Evolutionary conservation across 2,329 filamentous ascomycete genomes (phyloP).

Genomic region (Verticillium dahliae): DNA sequence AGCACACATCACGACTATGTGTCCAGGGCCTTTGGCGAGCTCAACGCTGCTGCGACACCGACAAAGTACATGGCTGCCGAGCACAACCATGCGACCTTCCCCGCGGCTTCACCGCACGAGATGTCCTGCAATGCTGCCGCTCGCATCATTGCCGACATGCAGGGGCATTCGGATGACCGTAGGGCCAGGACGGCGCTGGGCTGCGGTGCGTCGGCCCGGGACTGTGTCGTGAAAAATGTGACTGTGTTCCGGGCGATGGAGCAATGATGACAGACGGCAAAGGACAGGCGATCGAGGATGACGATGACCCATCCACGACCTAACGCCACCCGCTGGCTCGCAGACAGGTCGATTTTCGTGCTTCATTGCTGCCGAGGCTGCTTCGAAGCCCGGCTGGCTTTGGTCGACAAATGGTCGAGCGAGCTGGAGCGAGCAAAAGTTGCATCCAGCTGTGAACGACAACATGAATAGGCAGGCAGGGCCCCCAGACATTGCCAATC

Average conservation of each 20-base stretch:
- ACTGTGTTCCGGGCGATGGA: conserved; percentile 27
- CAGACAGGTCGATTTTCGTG: neutral
- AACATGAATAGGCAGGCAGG: neutral
- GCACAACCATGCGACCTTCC: conserved; percentile 14
- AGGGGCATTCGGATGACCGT: conserved; percentile 22
- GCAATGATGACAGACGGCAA: conserved; percentile 3
- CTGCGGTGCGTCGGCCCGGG: conserved; percentile 16
- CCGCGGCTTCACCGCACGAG: conserved; percentile 19
- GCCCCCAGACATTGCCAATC: neutral
- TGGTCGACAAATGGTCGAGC: neutral
- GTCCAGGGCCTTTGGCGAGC: conserved; percentile 16
- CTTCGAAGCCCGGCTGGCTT: neutral
- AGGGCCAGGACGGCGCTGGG: conserved; percentile 21
- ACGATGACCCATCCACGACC: too few relatives aligned
- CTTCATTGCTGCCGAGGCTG: neutral
- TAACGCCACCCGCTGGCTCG: too few relatives aligned
- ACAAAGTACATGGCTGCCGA: neutral
- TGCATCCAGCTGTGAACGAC: neutral
- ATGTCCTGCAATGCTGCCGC: conserved; percentile 28
- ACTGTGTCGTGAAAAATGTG: conserved; percentile 26
- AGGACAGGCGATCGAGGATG: neutral
- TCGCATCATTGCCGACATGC: conserved; percentile 31
- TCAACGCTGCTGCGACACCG: neutral
- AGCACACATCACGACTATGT: conserved; percentile 17
- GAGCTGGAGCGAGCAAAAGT: neutral